A percentile compares a stretch with the other conserved stretches of the same genome.
phyloP scores from a whole-genome alignment of 78 protist species.

The Creolimax fragrantissima region DNA sequence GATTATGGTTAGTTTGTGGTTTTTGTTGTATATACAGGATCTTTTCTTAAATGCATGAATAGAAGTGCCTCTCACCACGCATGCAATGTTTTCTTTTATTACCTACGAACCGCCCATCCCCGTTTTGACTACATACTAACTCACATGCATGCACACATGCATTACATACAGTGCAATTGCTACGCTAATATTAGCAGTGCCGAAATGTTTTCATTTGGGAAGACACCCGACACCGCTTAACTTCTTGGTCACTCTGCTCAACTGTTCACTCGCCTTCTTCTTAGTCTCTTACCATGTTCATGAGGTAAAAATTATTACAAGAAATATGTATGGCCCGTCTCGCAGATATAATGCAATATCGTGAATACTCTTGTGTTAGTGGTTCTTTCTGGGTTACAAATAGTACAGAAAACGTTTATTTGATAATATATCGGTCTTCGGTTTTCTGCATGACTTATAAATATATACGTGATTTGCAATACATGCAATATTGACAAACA shows the following conservation, averaged over 20 bases:
- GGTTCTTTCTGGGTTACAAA: too few species aligned
- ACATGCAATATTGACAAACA: too few species aligned
- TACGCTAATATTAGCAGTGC: not conserved
- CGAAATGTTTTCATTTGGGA: not conserved
- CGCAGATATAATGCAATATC: too few species aligned
- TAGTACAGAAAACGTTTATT: too few species aligned
- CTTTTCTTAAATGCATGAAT: not conserved
- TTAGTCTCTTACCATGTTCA: not conserved
- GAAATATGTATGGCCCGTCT: too few species aligned
- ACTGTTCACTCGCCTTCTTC: not conserved
- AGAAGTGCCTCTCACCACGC: not conserved
- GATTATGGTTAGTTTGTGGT: not conserved
- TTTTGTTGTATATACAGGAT: not conserved
- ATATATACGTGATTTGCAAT: too few species aligned
- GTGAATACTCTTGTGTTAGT: too few species aligned
- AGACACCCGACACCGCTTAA: not conserved
- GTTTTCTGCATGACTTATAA: too few species aligned
- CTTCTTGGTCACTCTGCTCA: not conserved
- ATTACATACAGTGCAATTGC: not conserved
- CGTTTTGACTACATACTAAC: not conserved
- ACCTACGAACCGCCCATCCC: too few species aligned
- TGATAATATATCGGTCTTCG: too few species aligned
- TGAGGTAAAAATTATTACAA: too few species aligned
- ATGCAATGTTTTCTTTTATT: too few species aligned
- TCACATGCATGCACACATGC: not conserved